Evolutionary conservation across 805 yeast species (phyloP).

Genomic region (Ascoidea tarda): DNA sequence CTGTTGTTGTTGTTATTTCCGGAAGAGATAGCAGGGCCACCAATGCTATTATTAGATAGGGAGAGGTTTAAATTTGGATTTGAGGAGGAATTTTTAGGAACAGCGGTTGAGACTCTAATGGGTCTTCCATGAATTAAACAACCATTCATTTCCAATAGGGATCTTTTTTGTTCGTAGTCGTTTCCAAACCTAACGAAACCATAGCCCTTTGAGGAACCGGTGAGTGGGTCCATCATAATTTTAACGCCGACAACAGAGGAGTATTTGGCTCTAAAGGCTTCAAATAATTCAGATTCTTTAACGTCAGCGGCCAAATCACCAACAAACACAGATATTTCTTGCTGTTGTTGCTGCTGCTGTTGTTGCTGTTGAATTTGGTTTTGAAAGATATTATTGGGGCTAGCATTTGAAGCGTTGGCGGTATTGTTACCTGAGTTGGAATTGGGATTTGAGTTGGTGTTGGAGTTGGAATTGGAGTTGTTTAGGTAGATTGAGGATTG

Average conservation of each 20-base stretch:
- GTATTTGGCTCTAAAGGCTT: constrained; percentile 52
- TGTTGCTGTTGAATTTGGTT: constrained; percentile 5
- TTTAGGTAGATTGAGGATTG: constrained; percentile 15
- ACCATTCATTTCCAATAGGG: constrained; percentile 76
- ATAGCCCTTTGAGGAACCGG: constrained; percentile 68
- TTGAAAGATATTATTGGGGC: not conserved
- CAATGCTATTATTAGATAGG: constrained; percentile 7
- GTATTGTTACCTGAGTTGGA: not conserved
- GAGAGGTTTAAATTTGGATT: constrained; percentile 9
- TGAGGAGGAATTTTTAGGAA: constrained; percentile 26
- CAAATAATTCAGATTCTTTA: constrained; percentile 49
- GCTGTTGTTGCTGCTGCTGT: constrained; percentile 1
- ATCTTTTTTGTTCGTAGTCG: constrained; percentile 54
- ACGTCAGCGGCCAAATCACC: constrained; percentile 73
- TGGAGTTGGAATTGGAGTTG: constrained; percentile 10
- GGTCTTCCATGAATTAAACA: constrained; percentile 56
- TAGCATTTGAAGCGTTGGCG: not conserved
- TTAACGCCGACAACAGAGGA: constrained; percentile 67
- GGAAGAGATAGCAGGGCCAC: constrained; percentile 1
- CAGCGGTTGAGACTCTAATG: constrained; percentile 62
- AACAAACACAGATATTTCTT: constrained; percentile 65
- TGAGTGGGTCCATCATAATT: constrained; percentile 59
- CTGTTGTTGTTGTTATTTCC: constrained; percentile 9
- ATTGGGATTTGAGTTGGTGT: constrained; percentile 13
- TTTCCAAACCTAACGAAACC: constrained; percentile 75